These are phyloP conservation scores for Plasmodium vinckei DNA, from an alignment of 169 alveolate species.

Conservation along the genomic window DNA sequence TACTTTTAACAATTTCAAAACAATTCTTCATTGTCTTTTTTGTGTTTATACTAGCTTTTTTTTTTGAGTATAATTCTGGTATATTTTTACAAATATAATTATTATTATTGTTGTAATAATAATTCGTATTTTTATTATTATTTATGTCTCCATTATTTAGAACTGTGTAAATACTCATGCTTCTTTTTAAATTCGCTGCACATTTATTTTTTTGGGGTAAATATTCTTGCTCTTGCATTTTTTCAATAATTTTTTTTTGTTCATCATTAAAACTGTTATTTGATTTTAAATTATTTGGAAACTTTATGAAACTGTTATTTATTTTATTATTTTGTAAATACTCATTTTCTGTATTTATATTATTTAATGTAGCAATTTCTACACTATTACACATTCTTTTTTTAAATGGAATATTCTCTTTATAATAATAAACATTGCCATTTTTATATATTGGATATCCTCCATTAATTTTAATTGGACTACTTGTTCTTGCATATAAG, in stretches of 20 bases:
- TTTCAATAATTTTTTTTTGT: constrained; percentile 7
- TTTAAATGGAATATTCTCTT: not conserved
- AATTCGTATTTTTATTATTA: too few relatives aligned
- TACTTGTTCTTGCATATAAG: not conserved
- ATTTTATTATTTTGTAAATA: not conserved
- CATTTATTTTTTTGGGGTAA: not conserved
- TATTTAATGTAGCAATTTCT: not conserved
- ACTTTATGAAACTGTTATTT: not conserved
- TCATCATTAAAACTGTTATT: not conserved
- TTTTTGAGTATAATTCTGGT: too few relatives aligned
- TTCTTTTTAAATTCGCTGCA: not conserved
- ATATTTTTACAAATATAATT: too few relatives aligned
- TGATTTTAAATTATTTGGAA: not conserved
- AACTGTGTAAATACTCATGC: not conserved
- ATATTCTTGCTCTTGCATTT: not conserved
- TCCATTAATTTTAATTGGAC: not conserved
- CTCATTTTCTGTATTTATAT: constrained; percentile 3
- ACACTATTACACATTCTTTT: not conserved
- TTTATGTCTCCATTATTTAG: too few relatives aligned
- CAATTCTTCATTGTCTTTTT: not conserved
- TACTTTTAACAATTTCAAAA: not conserved
- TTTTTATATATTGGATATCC: not conserved
- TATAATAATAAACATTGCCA: not conserved
- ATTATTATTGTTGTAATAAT: too few relatives aligned
- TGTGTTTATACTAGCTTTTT: not conserved